phyloP scores from a whole-genome alignment of 1,284 basidiomycete genomes.

The Ustanciosporium gigantosporum region DNA sequence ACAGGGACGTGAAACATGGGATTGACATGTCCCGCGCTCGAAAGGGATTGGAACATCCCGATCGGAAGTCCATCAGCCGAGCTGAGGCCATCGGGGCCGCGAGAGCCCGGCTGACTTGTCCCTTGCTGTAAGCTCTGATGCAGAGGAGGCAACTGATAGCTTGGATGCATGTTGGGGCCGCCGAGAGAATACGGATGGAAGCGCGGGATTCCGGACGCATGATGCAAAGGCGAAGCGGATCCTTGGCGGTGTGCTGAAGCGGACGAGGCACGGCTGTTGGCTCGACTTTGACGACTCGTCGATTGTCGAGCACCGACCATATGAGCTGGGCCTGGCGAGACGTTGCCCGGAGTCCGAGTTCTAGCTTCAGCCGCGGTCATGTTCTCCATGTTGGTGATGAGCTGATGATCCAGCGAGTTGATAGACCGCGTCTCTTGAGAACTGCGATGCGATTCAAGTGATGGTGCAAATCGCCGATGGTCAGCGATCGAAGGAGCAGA shows the following conservation, averaged over 20 bases:
- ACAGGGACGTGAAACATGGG: conserved; percentile 45
- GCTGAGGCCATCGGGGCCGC: conserved; percentile 7
- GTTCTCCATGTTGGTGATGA: conserved; percentile 54
- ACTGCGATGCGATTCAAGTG: conserved; percentile 39
- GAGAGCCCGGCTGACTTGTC: conserved; percentile 3
- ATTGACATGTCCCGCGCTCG: conserved; percentile 28
- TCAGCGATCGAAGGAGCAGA: conserved; percentile 42
- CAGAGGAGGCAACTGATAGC: conserved; percentile 35
- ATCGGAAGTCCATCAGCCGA: neutral
- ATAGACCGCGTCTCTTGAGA: conserved; percentile 41
- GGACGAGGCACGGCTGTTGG: conserved; percentile 48
- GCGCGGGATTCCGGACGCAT: conserved; percentile 46
- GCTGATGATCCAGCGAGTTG: conserved; percentile 51
- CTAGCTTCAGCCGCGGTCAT: conserved; percentile 52
- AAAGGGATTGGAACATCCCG: conserved; percentile 1
- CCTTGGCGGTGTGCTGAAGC: conserved; percentile 49
- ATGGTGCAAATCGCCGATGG: conserved; percentile 33
- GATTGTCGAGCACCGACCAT: conserved; percentile 38
- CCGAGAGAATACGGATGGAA: conserved; percentile 56
- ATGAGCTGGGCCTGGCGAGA: conserved; percentile 42
- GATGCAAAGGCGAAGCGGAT: conserved; percentile 53
- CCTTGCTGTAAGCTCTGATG: conserved; percentile 30
- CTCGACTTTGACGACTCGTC: conserved; percentile 43
- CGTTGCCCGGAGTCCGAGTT: conserved; percentile 36
- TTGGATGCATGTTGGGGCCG: conserved; percentile 23